phyloP scores from a whole-genome alignment of 768 basidiomycete genomes.

The Leccinum ochraceum region DNA sequence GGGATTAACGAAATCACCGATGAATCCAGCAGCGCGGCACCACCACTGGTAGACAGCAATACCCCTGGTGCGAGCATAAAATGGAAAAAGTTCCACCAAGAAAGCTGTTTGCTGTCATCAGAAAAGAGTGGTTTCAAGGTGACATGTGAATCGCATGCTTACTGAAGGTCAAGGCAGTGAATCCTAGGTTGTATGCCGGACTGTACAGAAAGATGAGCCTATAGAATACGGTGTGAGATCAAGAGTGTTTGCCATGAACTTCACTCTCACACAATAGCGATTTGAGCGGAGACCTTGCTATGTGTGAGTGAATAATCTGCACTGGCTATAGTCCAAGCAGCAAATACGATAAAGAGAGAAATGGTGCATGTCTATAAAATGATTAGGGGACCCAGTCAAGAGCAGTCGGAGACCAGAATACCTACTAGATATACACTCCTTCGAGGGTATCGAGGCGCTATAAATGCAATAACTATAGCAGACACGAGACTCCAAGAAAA shows the following conservation, averaged over 20 bases:
- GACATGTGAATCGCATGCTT: not conserved
- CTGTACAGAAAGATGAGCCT: conserved; percentile 10
- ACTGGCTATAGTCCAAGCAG: conserved; percentile 19
- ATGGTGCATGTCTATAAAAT: conserved; percentile 6
- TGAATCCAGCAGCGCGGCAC: conserved; percentile 36
- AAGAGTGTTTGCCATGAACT: not conserved
- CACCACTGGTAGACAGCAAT: conserved; percentile 62
- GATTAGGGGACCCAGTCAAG: not conserved
- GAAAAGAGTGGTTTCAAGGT: not conserved
- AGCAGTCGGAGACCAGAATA: not conserved
- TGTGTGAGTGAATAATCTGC: conserved; percentile 14
- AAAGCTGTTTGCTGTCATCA: conserved; percentile 42
- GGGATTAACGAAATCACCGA: conserved; percentile 9
- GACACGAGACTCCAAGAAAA: conserved; percentile 10
- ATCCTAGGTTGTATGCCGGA: conserved; percentile 1
- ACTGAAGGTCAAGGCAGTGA: conserved; percentile 8
- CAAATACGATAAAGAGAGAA: conserved; percentile 17
- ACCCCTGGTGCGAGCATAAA: conserved; percentile 48
- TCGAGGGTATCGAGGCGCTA: conserved; percentile 11
- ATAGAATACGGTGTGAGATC: not conserved
- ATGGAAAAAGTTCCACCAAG: conserved; percentile 66
- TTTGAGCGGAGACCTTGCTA: conserved; percentile 3
- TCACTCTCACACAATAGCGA: conserved; percentile 12
- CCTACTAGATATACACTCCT: not conserved
- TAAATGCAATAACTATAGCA: conserved; percentile 1